phyloP scores from a whole-genome alignment of 2,329 filamentous ascomycete genomes.

The Fusarium irregulare region DNA sequence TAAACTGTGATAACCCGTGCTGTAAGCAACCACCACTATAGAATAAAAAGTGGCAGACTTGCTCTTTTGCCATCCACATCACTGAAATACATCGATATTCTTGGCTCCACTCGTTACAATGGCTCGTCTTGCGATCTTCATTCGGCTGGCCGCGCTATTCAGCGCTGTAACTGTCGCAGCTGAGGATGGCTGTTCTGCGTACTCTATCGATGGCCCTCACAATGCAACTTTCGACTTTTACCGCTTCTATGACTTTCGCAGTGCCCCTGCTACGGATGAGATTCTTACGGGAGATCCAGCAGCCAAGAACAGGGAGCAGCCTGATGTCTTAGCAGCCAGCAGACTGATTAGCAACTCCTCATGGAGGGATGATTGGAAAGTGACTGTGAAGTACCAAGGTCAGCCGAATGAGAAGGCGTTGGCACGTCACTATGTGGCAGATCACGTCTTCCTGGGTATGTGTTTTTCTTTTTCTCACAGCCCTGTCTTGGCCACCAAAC shows the following conservation, averaged over 20 bases:
- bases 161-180: background rate
- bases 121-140: background rate
- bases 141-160: background rate
- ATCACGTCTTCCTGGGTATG: background rate
- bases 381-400: background rate
- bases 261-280: background rate
- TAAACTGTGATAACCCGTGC: background rate
- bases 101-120: background rate
- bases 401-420: background rate
- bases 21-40: too few relatives aligned
- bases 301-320: background rate
- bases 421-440: background rate
- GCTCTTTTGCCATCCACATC: background rate
- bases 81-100: background rate
- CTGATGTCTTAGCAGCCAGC: background rate
- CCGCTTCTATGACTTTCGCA: slow-evolving; percentile 2
- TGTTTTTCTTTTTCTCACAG: background rate
- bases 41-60: background rate
- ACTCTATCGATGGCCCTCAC: background rate
- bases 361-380: slow-evolving; percentile 3
- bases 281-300: background rate
- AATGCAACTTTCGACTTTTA: background rate
- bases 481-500: background rate
- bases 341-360: background rate
- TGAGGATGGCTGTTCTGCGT: background rate